Evolutionary conservation across 2,329 filamentous ascomycete genomes (phyloP), one percentile per base, ranked within the genome.

Genomic region (Camillea tinctor): DNA sequence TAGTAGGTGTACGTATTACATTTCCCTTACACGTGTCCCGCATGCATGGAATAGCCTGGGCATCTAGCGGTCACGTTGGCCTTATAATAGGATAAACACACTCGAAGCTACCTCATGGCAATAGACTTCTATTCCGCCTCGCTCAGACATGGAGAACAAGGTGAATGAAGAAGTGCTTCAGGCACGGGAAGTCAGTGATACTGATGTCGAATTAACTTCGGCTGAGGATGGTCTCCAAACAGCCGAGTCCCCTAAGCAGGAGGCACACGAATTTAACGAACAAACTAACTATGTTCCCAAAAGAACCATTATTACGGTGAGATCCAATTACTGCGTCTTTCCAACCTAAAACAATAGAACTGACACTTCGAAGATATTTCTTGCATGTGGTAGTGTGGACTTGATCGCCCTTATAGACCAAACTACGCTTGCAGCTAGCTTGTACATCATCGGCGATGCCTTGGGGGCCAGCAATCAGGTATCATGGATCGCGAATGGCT

Each of bases 381-480:
- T 86, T 15, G 81, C 83, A 17, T 85, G 82, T 61, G 79, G 83
- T 51, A 83, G 76, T 21, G 80, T 84, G 59, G 83, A 86, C 55
- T 70, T 86, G 48, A 66, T 84, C 30, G 81, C 83, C 0, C 73
- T 85, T 54, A 84, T 85, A 75, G 83, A 85, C 67, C 83, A 86
- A 69, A 86, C 83, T 0, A 84, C 81, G 1, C 72, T 86, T 30
- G 83, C 83, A 0, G 77, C 80, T 15, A 84, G 81, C 73, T 72
- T 85, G 62, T 80, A 80, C 52, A 83, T 84, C 54, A 79, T 86
- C 22, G 80, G 80, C n/a, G 78, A 78, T 60, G 75, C 80, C 0
- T 70, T 86, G 4, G 72, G 79, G 3, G 80, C 82, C 15, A 80
- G 77, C 53, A 73, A 78, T 26, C 77, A 84, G 60, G 76, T 79